Conservation (phyloP, 768 basidiomycete species). For the Sarcomyxa edulis region DNA sequence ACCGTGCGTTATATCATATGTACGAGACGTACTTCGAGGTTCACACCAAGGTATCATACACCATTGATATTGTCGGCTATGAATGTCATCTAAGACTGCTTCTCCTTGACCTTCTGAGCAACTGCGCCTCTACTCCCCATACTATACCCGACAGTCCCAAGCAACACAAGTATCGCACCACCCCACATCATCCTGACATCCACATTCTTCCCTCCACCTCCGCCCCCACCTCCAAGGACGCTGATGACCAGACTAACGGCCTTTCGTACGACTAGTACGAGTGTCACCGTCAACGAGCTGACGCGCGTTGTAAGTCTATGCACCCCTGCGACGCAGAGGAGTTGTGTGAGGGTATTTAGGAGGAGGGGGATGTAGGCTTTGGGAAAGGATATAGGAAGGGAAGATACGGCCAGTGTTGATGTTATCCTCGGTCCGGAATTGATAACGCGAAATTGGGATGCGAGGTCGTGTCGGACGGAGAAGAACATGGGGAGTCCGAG, state of each 20-base stretch:
- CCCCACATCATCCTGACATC: slow-evolving; percentile 48
- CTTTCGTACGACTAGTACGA: slow-evolving; percentile 78
- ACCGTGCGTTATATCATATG: too few relatives aligned
- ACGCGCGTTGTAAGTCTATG: slow-evolving; percentile 79
- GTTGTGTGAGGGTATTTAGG: slow-evolving; percentile 78
- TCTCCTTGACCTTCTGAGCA: slow-evolving; percentile 15
- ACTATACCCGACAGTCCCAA: slow-evolving; percentile 70
- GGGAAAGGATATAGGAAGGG: slow-evolving; percentile 43
- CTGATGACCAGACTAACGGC: slow-evolving; percentile 74
- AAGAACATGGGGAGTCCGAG: slow-evolving; percentile 76
- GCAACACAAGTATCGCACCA: slow-evolving; percentile 63
- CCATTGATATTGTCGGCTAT: too few relatives aligned
- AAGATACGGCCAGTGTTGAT: slow-evolving; percentile 13
- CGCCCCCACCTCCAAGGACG: slow-evolving; percentile 39
- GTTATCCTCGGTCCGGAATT: slow-evolving; percentile 30
- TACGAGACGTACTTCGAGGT: too few relatives aligned
- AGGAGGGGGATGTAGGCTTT: slow-evolving; percentile 55
- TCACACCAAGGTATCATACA: too few relatives aligned
- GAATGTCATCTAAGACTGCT: too few relatives aligned
- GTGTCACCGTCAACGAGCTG: slow-evolving; percentile 69
- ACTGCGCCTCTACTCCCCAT: slow-evolving; percentile 32
- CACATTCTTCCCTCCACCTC: slow-evolving; percentile 12
- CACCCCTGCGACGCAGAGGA: slow-evolving; percentile 83
- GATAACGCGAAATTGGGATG: slow-evolving; percentile 37
- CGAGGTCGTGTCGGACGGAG: slow-evolving; percentile 50